These are phyloP conservation scores for Diaporthe vaccinii DNA, from an alignment of 2,329 filamentous ascomycete genomes.

Conservation along the genomic window DNA sequence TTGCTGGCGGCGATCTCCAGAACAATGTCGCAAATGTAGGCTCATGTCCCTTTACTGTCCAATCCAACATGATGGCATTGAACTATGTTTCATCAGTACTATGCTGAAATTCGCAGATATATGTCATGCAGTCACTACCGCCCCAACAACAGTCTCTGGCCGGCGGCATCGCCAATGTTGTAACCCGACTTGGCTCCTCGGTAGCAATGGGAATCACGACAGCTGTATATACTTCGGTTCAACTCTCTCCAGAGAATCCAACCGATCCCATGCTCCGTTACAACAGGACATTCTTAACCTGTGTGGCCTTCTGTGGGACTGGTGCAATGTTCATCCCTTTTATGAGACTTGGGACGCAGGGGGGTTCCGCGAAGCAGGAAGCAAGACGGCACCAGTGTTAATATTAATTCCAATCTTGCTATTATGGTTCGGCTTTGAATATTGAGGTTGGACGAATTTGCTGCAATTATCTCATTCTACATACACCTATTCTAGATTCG, in stretches of 20 bases:
- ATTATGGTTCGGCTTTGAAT: no score
- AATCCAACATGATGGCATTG: neutral
- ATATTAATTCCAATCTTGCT: no score
- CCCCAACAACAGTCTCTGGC: constrained; percentile 1
- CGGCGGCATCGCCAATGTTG: neutral
- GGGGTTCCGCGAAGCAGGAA: neutral
- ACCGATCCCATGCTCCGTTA: neutral
- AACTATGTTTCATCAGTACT: neutral
- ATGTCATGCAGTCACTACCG: neutral
- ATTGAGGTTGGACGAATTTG: no score
- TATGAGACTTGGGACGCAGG: neutral
- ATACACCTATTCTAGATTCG: no score
- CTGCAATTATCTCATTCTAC: no score
- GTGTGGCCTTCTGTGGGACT: neutral
- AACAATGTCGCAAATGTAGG: constrained; percentile 9
- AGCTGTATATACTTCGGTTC: constrained; percentile 1
- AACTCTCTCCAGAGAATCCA: neutral
- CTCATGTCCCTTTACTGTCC: neutral
- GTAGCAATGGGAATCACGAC: constrained; percentile 9
- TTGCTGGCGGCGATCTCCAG: neutral
- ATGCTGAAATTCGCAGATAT: neutral
- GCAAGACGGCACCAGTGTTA: constrained; percentile 1
- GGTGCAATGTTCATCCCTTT: constrained; percentile 7
- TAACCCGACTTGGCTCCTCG: neutral
- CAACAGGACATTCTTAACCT: neutral